Evolutionary conservation across 495 filamentous ascomycete species (phyloP), one percentile per base, ranked within the genome.

Genomic region (Penicillium subrubescens): DNA sequence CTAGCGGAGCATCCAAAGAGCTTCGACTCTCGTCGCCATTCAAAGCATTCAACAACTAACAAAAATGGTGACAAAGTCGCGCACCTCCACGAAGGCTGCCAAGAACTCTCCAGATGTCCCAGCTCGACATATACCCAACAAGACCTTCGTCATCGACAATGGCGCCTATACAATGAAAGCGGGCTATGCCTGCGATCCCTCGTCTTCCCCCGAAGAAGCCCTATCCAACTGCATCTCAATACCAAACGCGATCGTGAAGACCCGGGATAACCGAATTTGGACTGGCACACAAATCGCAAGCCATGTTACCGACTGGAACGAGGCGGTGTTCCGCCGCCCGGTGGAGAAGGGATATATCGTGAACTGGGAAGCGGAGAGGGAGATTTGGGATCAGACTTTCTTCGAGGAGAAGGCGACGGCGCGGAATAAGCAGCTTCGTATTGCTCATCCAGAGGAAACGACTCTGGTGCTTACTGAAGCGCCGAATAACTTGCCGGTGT

Each of bases 311-410:
- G 94, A 98, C 73, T 97, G 93, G 81, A 93, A 93, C 61, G 94
- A 97, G 71, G 88, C 95, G 63, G 83, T 83, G 15, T 97, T 97
- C 69, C 87, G 93, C 39, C 86, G 95, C 14, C 95, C 95, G 0
- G 90, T 98, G 23, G 95, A 99, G 79, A 97, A 95, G 76, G 95
- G 95, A 33, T 97, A 90, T 73, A 82, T 97, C 41, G 92, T 97
- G 53, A 98, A 96, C 70, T 99, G 95, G 95, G 96, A 98, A 73
- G 90, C 89, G 0, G 88, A 99, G 81, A 93, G 90, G 74, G 94
- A 95, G 67, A 93, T 99, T 11, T 99, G 95, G 95, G 93, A 97
- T 68, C 87, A 88, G 67, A 86, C 91, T 34, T 96, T 98, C 75
- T 88, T 97, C 67, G 89, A 92, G 65, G 83, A 88, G 48, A 89